Conservation (phyloP, 108 stramenopile genomes). For the Fistulifera pelliculosa region DNA sequence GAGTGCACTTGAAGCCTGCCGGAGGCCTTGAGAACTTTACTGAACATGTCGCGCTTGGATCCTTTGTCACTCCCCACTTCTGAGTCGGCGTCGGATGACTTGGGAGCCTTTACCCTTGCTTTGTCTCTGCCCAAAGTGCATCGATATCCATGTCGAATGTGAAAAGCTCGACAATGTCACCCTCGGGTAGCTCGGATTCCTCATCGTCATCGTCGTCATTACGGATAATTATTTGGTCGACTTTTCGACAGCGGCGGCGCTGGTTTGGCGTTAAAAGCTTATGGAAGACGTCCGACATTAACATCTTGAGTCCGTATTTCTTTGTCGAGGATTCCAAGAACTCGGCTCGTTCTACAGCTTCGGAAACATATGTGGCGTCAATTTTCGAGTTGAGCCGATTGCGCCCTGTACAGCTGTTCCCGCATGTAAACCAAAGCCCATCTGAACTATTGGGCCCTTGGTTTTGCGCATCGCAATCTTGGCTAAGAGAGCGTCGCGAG, state of each 20-base stretch:
- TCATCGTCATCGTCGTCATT: constrained; percentile 41
- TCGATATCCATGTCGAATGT: constrained; percentile 80
- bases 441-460: constrained; percentile 71
- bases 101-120: constrained; percentile 1
- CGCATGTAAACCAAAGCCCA: constrained; percentile 91
- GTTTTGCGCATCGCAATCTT: constrained; percentile 52
- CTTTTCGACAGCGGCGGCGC: constrained; percentile 60
- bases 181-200: constrained; percentile 25
- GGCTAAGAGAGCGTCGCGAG: constrained; percentile 34
- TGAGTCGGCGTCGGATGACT: constrained; percentile 6
- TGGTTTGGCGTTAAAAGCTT: constrained; percentile 51
- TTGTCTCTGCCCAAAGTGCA: constrained; percentile 37
- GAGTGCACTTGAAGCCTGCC: constrained; percentile 1
- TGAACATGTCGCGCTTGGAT: not conserved
- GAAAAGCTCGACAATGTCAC: constrained; percentile 55
- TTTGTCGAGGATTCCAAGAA: constrained; percentile 88
- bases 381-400: constrained; percentile 90
- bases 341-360: constrained; percentile 84
- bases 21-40: not conserved
- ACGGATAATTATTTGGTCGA: constrained; percentile 60
- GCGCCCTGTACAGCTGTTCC: constrained; percentile 97
- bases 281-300: constrained; percentile 85
- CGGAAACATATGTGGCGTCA: constrained; percentile 90
- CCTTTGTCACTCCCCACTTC: constrained; percentile 6
- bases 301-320: constrained; percentile 67